Evolutionary conservation across 2,329 filamentous ascomycete genomes (phyloP).

Genomic region (Ceratocystis lukuohia): DNA sequence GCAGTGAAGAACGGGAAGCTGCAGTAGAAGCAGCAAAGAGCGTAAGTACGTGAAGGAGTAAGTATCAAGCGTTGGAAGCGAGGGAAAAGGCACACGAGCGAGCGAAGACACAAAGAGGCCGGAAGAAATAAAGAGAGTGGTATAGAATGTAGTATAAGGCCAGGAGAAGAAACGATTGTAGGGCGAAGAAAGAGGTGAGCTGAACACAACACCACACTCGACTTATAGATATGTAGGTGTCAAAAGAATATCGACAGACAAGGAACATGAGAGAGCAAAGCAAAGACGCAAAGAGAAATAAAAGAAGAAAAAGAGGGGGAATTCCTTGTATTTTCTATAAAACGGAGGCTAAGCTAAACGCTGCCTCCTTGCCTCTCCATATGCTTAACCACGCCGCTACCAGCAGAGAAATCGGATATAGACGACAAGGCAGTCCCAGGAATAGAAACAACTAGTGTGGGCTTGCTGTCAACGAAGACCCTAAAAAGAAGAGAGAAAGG

Average conservation of each 20-base stretch:
- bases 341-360: neutral
- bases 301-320: neutral
- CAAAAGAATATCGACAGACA: slow-evolving; percentile 2
- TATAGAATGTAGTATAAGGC: neutral
- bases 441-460: neutral
- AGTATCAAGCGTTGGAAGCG: slow-evolving; percentile 11
- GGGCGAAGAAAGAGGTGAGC: slow-evolving; percentile 15
- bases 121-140: neutral
- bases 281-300: neutral
- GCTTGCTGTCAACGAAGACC: neutral
- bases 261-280: slow-evolving; percentile 17
- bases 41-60: slow-evolving; percentile 20
- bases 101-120: neutral
- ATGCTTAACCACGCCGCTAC: neutral
- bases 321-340: slow-evolving; percentile 4
- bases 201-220: slow-evolving; percentile 1
- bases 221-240: neutral
- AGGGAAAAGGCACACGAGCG: slow-evolving; percentile 16
- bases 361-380: neutral
- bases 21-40: slow-evolving; percentile 1
- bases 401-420: neutral
- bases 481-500: neutral
- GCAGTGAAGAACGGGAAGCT: neutral
- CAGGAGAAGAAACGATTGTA: neutral
- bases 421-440: neutral